These are phyloP conservation scores for Martiniozyma abietophila DNA, from an alignment of 805 yeast genomes.

Conservation along the genomic window DNA sequence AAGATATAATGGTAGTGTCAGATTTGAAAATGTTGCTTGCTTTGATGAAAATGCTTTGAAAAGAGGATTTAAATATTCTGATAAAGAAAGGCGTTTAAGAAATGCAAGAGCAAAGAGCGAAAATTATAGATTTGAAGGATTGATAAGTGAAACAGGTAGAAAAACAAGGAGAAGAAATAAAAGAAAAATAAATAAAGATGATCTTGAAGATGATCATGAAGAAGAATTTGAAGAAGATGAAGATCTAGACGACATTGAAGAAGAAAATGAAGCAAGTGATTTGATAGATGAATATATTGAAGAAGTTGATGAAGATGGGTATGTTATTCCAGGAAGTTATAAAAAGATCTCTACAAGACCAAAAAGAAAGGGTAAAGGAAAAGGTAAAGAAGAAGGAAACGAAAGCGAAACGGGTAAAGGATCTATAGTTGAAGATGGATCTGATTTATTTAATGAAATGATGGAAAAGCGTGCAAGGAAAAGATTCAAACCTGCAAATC, in stretches of 20 bases:
- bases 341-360: too few species aligned
- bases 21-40: constrained; percentile 7
- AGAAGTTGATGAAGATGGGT: too few species aligned
- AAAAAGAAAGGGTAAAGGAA: not conserved
- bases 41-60: constrained; percentile 5
- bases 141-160: constrained; percentile 7
- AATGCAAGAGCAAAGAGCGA: too few species aligned
- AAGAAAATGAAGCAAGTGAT: not conserved
- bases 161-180: constrained; percentile 3
- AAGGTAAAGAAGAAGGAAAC: not conserved
- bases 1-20: constrained; percentile 8
- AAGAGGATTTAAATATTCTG: constrained; percentile 10
- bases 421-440: constrained; percentile 2
- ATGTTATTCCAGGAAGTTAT: too few species aligned
- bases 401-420: not conserved
- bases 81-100: constrained; percentile 9
- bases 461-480: constrained; percentile 25
- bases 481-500: constrained; percentile 14
- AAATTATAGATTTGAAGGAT: constrained; percentile 1
- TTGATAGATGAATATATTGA: too few species aligned
- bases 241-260: not conserved
- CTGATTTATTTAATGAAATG: constrained; percentile 21
- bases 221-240: not conserved
- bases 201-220: constrained; percentile 2
- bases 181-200: constrained; percentile 1